Evolutionary conservation across 1,284 basidiomycete species (phyloP).

Genomic region (Ustilago curta): DNA sequence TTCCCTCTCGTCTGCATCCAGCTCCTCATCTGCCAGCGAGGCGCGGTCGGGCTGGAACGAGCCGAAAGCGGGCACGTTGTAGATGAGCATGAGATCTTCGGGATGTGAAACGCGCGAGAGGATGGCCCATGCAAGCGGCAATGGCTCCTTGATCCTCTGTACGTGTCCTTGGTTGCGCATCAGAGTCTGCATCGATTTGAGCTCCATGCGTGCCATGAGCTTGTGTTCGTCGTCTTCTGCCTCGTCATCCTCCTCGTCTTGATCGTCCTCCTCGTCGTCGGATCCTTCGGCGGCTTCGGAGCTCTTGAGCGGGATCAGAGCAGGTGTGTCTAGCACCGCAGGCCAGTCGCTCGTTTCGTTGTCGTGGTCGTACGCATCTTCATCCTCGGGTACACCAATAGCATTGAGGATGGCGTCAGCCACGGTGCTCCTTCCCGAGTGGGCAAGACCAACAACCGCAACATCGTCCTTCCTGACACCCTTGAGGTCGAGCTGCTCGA

Average conservation of each 20-base stretch:
- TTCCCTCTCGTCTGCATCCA: slow-evolving; percentile 42
- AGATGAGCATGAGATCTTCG: slow-evolving; percentile 65
- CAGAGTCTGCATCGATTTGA: slow-evolving; percentile 57
- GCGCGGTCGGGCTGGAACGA: slow-evolving; percentile 52
- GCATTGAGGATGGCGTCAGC: slow-evolving; percentile 54
- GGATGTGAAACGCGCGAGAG: slow-evolving; percentile 57
- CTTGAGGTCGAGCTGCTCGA: slow-evolving; percentile 50
- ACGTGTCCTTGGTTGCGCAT: slow-evolving; percentile 65
- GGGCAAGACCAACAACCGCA: slow-evolving; percentile 56
- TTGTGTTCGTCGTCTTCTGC: slow-evolving; percentile 48
- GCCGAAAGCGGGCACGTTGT: slow-evolving; percentile 65
- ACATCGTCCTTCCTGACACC: slow-evolving; percentile 43
- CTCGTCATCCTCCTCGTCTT: slow-evolving; percentile 33
- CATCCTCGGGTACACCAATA: slow-evolving; percentile 43
- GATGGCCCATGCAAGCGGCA: slow-evolving; percentile 58
- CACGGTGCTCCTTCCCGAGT: slow-evolving; percentile 57
- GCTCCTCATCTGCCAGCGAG: slow-evolving; percentile 47
- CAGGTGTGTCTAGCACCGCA: slow-evolving; percentile 61
- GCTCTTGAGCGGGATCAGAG: slow-evolving; percentile 47
- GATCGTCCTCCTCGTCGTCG: slow-evolving; percentile 23
- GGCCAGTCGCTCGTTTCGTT: slow-evolving; percentile 48
- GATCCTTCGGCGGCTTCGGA: slow-evolving; percentile 30
- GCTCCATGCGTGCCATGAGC: slow-evolving; percentile 42
- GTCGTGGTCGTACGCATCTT: slow-evolving; percentile 39
- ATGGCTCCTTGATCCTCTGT: slow-evolving; percentile 63